Conservation (phyloP, 2,329 filamentous ascomycete genomes). For the Trichoderma sp. region DNA sequence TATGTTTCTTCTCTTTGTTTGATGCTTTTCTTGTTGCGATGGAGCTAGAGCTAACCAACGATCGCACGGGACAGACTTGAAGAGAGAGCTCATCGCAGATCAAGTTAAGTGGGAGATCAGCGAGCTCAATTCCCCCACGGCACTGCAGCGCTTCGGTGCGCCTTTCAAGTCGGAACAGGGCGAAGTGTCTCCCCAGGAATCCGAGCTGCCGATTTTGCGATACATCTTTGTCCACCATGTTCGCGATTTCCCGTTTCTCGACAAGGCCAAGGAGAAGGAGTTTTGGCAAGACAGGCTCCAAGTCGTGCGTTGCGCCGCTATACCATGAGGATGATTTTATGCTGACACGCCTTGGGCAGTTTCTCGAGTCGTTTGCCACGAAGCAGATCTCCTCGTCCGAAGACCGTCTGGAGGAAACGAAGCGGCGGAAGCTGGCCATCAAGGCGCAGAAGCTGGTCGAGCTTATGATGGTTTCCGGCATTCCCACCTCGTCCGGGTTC, state of each 20-base stretch:
- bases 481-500: constrained; percentile 93
- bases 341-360: constrained; percentile 51
- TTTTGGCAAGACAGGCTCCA: constrained; percentile 99
- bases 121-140: constrained; percentile 92
- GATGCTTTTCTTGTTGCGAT: not conserved
- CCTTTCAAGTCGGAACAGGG: constrained; percentile 91
- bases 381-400: constrained; percentile 97
- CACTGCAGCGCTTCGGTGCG: constrained; percentile 89
- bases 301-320: constrained; percentile 60
- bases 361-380: constrained; percentile 93
- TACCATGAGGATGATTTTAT: not conserved
- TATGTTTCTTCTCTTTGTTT: not conserved
- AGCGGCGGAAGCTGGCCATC: constrained; percentile 83
- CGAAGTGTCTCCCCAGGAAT: constrained; percentile 89
- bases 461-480: constrained; percentile 98
- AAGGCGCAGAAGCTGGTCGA: constrained; percentile 97
- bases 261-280: constrained; percentile 96
- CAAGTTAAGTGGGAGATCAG: constrained; percentile 88
- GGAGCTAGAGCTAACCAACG: not conserved
- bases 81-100: constrained; percentile 87
- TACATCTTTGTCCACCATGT: constrained; percentile 99
- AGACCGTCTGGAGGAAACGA: constrained; percentile 93
- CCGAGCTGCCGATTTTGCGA: constrained; percentile 85
- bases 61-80: constrained; percentile 65
- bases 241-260: constrained; percentile 94